phyloP scores from a whole-genome alignment of 2,329 filamentous ascomycete species.

The Fusarium sublunatum region DNA sequence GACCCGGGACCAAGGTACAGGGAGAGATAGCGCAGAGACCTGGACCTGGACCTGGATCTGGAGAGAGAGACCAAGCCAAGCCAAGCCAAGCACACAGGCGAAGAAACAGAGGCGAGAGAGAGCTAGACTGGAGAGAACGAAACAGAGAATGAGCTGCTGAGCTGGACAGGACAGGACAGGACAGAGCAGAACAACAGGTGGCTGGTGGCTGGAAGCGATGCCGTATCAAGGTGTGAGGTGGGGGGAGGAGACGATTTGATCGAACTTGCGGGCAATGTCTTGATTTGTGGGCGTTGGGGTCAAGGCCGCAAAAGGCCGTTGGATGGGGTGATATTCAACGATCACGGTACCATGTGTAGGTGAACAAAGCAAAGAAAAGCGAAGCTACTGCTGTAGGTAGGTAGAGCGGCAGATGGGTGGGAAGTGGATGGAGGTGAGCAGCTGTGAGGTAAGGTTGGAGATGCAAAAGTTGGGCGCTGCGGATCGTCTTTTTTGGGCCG shows the following conservation, averaged over 20 bases:
- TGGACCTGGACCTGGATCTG: background rate
- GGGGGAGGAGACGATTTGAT: conserved; percentile 44
- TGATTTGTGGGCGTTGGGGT: conserved; percentile 39
- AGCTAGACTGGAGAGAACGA: conserved; percentile 14
- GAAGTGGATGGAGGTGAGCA: conserved; percentile 22
- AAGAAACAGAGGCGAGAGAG: conserved; percentile 11
- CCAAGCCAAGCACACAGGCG: conserved; percentile 19
- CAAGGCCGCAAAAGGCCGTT: conserved; percentile 17
- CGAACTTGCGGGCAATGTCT: conserved; percentile 35
- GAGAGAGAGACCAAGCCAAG: background rate
- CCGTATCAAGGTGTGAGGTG: conserved; percentile 47
- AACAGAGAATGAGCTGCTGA: conserved; percentile 3
- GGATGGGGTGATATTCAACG: conserved; percentile 32
- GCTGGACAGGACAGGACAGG: conserved; percentile 5
- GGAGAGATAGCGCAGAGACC: conserved; percentile 17
- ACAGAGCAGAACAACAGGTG: conserved; percentile 31
- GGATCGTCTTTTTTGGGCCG: conserved; percentile 41
- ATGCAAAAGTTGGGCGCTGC: conserved; percentile 38
- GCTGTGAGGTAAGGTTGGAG: conserved; percentile 34
- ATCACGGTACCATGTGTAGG: conserved; percentile 10
- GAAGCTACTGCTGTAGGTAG: conserved; percentile 5
- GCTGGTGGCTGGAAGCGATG: conserved; percentile 47
- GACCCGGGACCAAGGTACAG: conserved; percentile 35
- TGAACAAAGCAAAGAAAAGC: conserved; percentile 15
- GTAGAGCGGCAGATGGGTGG: background rate